Conservation (phyloP, 306 rosid genomes). For the Alnus rubra region DNA sequence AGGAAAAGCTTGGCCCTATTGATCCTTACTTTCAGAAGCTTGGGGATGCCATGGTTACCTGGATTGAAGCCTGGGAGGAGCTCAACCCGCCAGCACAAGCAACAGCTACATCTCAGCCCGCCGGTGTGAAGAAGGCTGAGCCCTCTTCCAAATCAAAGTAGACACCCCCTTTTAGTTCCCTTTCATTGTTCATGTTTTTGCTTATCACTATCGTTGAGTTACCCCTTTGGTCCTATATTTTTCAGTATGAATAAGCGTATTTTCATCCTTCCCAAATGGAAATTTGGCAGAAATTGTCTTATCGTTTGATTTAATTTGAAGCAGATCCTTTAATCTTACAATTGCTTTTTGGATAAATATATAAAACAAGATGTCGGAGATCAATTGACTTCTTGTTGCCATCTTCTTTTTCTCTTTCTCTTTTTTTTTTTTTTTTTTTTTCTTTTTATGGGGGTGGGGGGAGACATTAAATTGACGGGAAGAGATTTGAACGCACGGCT, state of each 20-base stretch:
- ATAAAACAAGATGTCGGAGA: not conserved
- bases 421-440: not conserved
- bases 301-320: not conserved
- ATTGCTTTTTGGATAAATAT: not conserved
- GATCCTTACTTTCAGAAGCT: conserved; percentile 57
- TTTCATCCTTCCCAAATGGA: not conserved
- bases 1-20: conserved; percentile 39
- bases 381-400: not conserved
- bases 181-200: not conserved
- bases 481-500: not conserved
- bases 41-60: conserved; percentile 69
- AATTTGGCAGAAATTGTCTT: not conserved
- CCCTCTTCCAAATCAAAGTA: conserved; percentile 3
- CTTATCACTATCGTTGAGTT: not conserved
- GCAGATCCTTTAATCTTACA: not conserved
- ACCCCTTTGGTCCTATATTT: not conserved
- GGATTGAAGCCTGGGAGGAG: conserved; percentile 81
- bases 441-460: not conserved
- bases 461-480: not conserved
- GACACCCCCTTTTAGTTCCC: not conserved
- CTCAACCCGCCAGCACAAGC: conserved; percentile 50
- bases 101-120: not conserved
- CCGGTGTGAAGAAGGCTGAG: not conserved
- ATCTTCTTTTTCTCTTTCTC: too few species aligned
- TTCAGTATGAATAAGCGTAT: not conserved